Conservation (phyloP, 345 rosid genomes). For the Pistacia integerrima region DNA sequence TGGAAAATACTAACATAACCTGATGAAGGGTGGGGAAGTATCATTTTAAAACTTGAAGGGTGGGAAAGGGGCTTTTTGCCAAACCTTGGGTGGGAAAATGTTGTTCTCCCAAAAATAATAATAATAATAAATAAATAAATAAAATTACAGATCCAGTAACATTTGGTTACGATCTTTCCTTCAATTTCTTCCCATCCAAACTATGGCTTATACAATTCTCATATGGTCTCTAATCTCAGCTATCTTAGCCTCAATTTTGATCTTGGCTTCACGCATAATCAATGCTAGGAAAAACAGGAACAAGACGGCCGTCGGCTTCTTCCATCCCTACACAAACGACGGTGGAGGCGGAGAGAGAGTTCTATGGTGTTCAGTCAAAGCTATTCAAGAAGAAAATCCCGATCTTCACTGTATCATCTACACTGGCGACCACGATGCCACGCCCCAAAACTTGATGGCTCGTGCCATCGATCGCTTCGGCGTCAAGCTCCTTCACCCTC, state of each 20-base stretch:
- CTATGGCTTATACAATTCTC: constrained; percentile 46
- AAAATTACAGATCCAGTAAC: too few species aligned
- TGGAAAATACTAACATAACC: too few species aligned
- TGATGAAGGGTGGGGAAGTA: too few species aligned
- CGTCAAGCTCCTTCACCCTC: constrained; percentile 64
- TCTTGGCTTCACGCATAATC: constrained; percentile 40
- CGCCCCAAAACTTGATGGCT: constrained; percentile 52
- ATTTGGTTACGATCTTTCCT: too few species aligned
- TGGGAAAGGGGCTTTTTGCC: too few species aligned
- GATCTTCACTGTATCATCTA: constrained; percentile 68
- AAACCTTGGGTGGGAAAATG: too few species aligned
- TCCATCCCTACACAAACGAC: constrained; percentile 94
- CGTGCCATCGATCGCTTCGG: constrained; percentile 90
- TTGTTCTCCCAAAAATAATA: too few species aligned
- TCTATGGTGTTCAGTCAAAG: constrained; percentile 94
- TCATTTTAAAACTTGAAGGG: too few species aligned
- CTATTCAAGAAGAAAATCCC: constrained; percentile 75
- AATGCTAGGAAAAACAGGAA: constrained; percentile 37
- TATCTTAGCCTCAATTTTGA: constrained; percentile 38
- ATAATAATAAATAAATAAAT: too few species aligned
- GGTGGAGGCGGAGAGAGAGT: constrained; percentile 99
- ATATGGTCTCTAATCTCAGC: constrained; percentile 36
- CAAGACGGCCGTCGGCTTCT: constrained; percentile 70
- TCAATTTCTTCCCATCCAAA: background rate
- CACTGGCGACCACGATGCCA: constrained; percentile 80